Evolutionary conservation across 805 yeast species (phyloP).

Genomic region (Scheffersomyces stipitis): DNA sequence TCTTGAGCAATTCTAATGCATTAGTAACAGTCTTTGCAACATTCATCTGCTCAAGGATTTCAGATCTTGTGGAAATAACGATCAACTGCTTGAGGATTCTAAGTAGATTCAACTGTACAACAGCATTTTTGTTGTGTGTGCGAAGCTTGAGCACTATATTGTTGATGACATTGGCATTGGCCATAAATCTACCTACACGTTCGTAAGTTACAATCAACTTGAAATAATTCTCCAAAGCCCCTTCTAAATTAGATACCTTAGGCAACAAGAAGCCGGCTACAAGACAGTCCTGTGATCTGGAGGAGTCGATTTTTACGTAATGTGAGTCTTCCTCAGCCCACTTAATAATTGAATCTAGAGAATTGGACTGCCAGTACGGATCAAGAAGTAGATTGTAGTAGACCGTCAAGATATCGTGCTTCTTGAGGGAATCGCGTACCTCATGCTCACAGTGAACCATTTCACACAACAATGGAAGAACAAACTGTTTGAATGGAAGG

Average conservation of each 20-base stretch:
- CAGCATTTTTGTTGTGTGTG: conserved; percentile 30
- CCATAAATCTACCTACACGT: conserved; percentile 22
- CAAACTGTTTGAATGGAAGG: conserved; percentile 50
- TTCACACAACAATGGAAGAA: conserved; percentile 53
- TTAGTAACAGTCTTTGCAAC: neutral
- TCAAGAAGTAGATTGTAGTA: conserved; percentile 45
- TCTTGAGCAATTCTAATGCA: conserved; percentile 9
- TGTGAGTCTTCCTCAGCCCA: conserved; percentile 36
- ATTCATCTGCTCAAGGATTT: neutral
- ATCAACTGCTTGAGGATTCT: conserved; percentile 20
- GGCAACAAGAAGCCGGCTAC: conserved; percentile 40
- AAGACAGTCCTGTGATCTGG: conserved; percentile 29
- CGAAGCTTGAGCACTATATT: conserved; percentile 30
- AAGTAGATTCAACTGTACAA: conserved; percentile 36
- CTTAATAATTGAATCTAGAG: conserved; percentile 48
- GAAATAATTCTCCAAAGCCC: conserved; percentile 40
- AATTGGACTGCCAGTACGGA: conserved; percentile 58
- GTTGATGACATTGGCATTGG: conserved; percentile 23
- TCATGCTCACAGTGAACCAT: conserved; percentile 45
- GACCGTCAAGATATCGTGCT: conserved; percentile 35
- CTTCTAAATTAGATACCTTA: conserved; percentile 42
- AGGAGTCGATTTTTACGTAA: conserved; percentile 20
- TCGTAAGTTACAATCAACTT: conserved; percentile 27
- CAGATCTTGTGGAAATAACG: conserved; percentile 1
- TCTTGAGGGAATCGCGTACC: conserved; percentile 37